phyloP scores from a whole-genome alignment of 805 yeast genomes.

The Starmerella powellii region DNA sequence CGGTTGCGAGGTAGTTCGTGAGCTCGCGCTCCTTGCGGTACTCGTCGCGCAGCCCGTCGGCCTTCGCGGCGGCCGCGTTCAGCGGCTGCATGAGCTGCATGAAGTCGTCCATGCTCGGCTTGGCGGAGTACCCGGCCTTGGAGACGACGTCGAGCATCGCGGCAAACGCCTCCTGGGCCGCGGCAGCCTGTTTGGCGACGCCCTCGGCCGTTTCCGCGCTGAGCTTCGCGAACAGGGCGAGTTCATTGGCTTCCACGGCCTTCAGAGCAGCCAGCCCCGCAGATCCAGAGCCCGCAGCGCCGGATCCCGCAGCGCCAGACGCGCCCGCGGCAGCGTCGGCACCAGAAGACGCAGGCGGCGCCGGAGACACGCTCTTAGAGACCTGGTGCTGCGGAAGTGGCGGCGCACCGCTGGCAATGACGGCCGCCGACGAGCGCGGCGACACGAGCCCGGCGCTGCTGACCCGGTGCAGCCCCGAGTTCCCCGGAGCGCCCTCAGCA shows the following conservation, averaged over 20 bases:
- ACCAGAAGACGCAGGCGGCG: not conserved
- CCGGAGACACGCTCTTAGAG: not conserved
- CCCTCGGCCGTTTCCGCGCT: conserved; percentile 14
- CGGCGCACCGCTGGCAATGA: conserved; percentile 1
- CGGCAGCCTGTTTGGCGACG: conserved; percentile 30
- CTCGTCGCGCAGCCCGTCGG: conserved; percentile 56
- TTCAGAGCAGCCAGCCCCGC: conserved; percentile 5
- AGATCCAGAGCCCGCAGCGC: not conserved
- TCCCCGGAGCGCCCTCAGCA: conserved; percentile 16
- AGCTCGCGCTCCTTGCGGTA: conserved; percentile 51
- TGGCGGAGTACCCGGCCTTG: conserved; percentile 37
- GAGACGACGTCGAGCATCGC: conserved; percentile 34
- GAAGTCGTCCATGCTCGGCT: conserved; percentile 50
- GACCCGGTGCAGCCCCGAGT: conserved; percentile 26
- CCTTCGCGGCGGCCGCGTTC: conserved; percentile 44
- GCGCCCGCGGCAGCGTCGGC: not conserved
- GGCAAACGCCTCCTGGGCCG: conserved; percentile 16
- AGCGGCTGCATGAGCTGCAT: conserved; percentile 54
- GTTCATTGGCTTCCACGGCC: conserved; percentile 1
- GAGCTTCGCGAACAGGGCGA: conserved; percentile 11
- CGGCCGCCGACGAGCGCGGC: conserved; percentile 3
- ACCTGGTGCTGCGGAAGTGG: conserved; percentile 7
- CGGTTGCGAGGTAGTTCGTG: conserved; percentile 63
- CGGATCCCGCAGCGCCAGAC: not conserved
- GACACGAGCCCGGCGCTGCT: conserved; percentile 2